Percentiles rank a stretch among this genome's conserved stretches.
These are phyloP conservation scores for Phytophthora pini DNA, from an alignment of 352 stramenopile genomes.

Conservation along the genomic window DNA sequence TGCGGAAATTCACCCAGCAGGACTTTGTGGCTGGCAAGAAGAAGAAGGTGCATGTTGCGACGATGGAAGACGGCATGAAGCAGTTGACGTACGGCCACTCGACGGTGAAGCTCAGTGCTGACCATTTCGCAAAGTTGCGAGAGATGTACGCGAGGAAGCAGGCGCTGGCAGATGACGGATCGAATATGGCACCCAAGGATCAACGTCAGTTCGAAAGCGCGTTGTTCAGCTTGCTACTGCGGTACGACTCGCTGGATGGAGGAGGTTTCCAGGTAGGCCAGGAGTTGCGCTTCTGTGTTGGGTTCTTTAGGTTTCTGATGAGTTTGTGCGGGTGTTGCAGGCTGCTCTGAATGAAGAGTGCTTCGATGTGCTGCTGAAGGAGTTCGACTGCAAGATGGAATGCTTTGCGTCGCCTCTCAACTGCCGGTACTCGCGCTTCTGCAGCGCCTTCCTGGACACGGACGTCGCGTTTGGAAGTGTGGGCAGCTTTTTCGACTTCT, in stretches of 20 bases:
- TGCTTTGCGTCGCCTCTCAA: constrained; percentile 96
- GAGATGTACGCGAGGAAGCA: constrained; percentile 75
- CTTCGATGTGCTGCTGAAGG: constrained; percentile 91
- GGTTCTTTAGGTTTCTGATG: neutral
- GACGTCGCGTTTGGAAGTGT: constrained; percentile 90
- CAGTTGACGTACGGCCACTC: constrained; percentile 71
- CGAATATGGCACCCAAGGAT: constrained; percentile 29
- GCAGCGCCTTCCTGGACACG: constrained; percentile 90
- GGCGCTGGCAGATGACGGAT: constrained; percentile 16
- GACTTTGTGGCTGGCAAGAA: constrained; percentile 51
- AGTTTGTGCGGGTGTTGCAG: constrained; percentile 23
- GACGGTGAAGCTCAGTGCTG: constrained; percentile 81
- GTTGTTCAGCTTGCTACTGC: constrained; percentile 90
- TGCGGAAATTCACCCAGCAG: constrained; percentile 60
- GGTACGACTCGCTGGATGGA: constrained; percentile 94
- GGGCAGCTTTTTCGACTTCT: constrained; percentile 95
- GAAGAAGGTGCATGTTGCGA: constrained; percentile 51
- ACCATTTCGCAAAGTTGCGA: constrained; percentile 90
- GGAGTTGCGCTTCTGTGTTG: neutral
- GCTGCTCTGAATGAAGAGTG: constrained; percentile 90
- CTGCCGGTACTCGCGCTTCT: constrained; percentile 91
- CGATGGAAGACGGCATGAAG: constrained; percentile 43
- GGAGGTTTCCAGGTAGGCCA: constrained; percentile 88
- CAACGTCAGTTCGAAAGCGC: constrained; percentile 67
- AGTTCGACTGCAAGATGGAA: constrained; percentile 94